phyloP scores from a whole-genome alignment of 768 basidiomycete species.

The Lactarius hatsudake region DNA sequence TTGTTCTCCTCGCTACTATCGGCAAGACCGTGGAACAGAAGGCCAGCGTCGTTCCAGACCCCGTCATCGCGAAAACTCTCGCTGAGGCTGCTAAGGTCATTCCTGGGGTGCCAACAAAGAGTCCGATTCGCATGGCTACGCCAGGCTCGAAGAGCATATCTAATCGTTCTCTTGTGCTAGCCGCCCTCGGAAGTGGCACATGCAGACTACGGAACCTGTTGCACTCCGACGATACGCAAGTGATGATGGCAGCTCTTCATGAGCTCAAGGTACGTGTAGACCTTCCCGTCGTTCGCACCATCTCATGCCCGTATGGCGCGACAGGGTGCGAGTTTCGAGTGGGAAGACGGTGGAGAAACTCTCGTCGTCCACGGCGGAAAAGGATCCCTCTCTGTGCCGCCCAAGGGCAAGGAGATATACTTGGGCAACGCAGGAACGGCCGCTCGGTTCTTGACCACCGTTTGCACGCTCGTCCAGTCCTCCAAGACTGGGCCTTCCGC shows the following conservation, averaged over 20 bases:
- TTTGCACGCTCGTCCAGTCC: conserved; percentile 81
- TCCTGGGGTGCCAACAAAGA: conserved; percentile 56
- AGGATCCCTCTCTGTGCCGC: conserved; percentile 75
- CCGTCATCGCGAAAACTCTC: conserved; percentile 76
- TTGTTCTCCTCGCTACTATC: conserved; percentile 87
- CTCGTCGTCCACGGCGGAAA: conserved; percentile 87
- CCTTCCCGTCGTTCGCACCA: conserved; percentile 9
- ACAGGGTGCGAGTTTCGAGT: conserved; percentile 87
- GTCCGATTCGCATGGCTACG: conserved; percentile 71
- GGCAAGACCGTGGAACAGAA: conserved; percentile 90
- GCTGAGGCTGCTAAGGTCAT: conserved; percentile 77
- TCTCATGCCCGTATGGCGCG: conserved; percentile 8
- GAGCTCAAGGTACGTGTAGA: conserved; percentile 68
- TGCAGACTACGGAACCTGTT: conserved; percentile 87
- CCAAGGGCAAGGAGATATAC: conserved; percentile 83
- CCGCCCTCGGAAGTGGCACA: conserved; percentile 85
- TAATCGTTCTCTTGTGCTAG: conserved; percentile 89
- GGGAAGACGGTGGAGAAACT: conserved; percentile 97
- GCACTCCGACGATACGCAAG: conserved; percentile 97
- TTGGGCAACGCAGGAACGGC: conserved; percentile 98
- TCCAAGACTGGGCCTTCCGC: conserved; percentile 39
- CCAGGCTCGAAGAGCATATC: conserved; percentile 97
- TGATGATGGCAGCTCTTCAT: conserved; percentile 94
- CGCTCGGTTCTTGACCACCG: conserved; percentile 94
- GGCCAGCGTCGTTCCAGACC: conserved; percentile 82